These are phyloP conservation scores for Penicillium manginii DNA, from an alignment of 495 filamentous ascomycete genomes.

Conservation along the genomic window DNA sequence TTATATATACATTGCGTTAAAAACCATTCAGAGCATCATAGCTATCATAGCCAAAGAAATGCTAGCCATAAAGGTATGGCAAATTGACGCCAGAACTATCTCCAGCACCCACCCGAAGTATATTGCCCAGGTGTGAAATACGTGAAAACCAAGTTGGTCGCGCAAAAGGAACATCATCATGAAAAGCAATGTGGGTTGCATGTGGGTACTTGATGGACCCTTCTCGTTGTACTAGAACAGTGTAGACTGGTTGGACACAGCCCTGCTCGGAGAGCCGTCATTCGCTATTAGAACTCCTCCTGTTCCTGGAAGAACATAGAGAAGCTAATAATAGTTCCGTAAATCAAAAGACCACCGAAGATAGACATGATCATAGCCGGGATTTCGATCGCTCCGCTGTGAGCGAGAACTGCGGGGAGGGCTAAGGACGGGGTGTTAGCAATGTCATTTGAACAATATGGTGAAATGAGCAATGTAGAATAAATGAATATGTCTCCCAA, in stretches of 20 bases:
- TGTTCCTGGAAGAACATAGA: slow-evolving; percentile 98
- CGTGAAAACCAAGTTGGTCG: slow-evolving; percentile 22
- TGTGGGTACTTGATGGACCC: slow-evolving; percentile 1
- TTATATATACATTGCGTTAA: slow-evolving; percentile 30
- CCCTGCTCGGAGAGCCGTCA: slow-evolving; percentile 4
- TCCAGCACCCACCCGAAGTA: slow-evolving; percentile 22
- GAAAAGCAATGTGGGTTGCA: slow-evolving; percentile 11
- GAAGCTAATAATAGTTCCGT: slow-evolving; percentile 97
- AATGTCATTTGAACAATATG: too few species aligned
- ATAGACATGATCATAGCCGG: slow-evolving; percentile 97
- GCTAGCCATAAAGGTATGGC: slow-evolving; percentile 22
- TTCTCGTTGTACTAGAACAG: not conserved
- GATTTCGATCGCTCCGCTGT: slow-evolving; percentile 74
- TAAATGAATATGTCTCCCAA: too few species aligned
- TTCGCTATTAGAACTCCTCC: slow-evolving; percentile 70
- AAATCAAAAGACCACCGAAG: slow-evolving; percentile 89
- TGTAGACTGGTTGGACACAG: not conserved
- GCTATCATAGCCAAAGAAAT: slow-evolving; percentile 13
- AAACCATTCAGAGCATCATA: slow-evolving; percentile 29
- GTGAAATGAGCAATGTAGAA: too few species aligned
- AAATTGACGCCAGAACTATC: slow-evolving; percentile 12
- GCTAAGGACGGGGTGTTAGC: slow-evolving; percentile 57
- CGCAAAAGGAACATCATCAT: slow-evolving; percentile 22
- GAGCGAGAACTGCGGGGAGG: slow-evolving; percentile 86
- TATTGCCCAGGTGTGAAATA: slow-evolving; percentile 13